A percentile compares a stretch with the other conserved stretches of the same genome.
Conservation (phyloP, 2,329 filamentous ascomycete genomes). For the Monilinia fructicola region DNA sequence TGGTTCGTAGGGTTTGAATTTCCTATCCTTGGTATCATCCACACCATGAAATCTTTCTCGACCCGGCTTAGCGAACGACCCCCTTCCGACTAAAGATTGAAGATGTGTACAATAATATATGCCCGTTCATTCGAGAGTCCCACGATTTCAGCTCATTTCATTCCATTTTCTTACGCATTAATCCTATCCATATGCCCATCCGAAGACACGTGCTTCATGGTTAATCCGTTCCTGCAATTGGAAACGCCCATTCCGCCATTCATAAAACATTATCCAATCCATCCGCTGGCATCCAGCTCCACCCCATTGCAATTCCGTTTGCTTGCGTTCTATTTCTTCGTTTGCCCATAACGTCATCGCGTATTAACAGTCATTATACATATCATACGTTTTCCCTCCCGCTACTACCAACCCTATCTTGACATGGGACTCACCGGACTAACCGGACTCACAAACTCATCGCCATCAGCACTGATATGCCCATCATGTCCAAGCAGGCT, state of each 20-base stretch:
- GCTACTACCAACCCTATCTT: neutral
- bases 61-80: rapidly evolving
- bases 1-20: too few species aligned
- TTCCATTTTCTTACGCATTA: neutral
- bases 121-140: neutral
- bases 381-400: neutral
- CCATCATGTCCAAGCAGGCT: conserved; percentile 7
- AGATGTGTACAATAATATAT: neutral
- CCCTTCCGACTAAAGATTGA: neutral
- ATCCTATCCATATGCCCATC: neutral
- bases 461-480: neutral
- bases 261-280: neutral
- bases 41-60: neutral
- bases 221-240: neutral
- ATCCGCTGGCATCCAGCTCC: too few species aligned
- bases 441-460: neutral
- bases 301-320: neutral
- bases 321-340: neutral
- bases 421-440: conserved; percentile 7
- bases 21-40: too few species aligned
- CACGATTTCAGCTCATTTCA: neutral
- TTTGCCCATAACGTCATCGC: neutral
- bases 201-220: neutral
- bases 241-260: neutral
- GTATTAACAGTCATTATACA: neutral